phyloP scores from a whole-genome alignment of 1,284 basidiomycete genomes.

The Ganoderma resinaceum region DNA sequence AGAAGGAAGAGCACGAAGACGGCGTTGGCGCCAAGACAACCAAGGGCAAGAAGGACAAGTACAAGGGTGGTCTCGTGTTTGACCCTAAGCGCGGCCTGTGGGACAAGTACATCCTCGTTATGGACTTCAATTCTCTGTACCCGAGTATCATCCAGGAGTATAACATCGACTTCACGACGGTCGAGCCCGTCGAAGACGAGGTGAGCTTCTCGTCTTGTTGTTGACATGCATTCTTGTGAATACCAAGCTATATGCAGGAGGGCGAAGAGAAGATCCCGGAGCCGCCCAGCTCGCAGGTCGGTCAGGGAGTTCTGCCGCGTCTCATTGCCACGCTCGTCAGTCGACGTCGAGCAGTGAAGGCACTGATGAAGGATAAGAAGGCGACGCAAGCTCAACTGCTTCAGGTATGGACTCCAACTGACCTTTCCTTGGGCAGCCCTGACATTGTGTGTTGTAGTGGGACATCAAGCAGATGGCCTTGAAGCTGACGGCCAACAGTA shows the following conservation, averaged over 20 bases:
- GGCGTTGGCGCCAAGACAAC: slow-evolving; percentile 55
- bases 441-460: slow-evolving; percentile 56
- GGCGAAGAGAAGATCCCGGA: slow-evolving; percentile 91
- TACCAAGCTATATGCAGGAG: slow-evolving; percentile 51
- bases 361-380: slow-evolving; percentile 92
- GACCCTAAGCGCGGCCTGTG: slow-evolving; percentile 96
- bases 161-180: slow-evolving; percentile 99
- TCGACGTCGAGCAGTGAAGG: slow-evolving; percentile 91
- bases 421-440: background rate
- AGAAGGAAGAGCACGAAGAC: slow-evolving; percentile 68
- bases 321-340: slow-evolving; percentile 96
- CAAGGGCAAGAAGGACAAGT: slow-evolving; percentile 91
- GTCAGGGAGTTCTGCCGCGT: slow-evolving; percentile 91
- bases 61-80: slow-evolving; percentile 98
- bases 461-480: slow-evolving; percentile 98
- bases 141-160: slow-evolving; percentile 99
- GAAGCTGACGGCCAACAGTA: slow-evolving; percentile 99
- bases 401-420: slow-evolving; percentile 63
- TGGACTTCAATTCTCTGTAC: slow-evolving; percentile 99
- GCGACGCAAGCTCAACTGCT: slow-evolving; percentile 80
- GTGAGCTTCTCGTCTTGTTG: slow-evolving; percentile 45
- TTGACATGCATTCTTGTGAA: background rate
- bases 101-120: slow-evolving; percentile 98
- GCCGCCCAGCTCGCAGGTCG: slow-evolving; percentile 75
- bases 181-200: slow-evolving; percentile 74